Base-by-base conservation (phyloP, 768 basidiomycete genomes). In the Auricularia auricula-judae region DNA sequence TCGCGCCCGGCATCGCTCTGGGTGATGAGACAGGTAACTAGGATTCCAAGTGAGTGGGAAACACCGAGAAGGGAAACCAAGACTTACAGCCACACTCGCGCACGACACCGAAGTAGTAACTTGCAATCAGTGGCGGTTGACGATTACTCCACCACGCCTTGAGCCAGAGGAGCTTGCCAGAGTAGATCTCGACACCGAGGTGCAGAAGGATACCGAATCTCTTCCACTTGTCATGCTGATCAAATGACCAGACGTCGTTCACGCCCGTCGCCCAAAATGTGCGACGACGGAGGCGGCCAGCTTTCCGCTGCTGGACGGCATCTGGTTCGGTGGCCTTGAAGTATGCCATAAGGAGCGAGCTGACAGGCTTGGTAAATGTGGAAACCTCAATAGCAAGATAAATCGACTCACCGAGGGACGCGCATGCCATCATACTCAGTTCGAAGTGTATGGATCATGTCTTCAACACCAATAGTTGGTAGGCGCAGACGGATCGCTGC, bases 91-190 rank as follows among this genome's bases (percentile, higher is more conserved):
- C 70, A 18, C 63, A 14, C 29, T 65, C 39, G 0, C 71, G 68
- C 1, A 69, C 66, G 0, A 70, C 63, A 0, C 77, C 73, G 10
- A 80, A 34, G 63, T 77, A 81, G 64, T 76, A 81, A 0, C 65
- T 65, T 0, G 65, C 61, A 16, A 81, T 74, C 1, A 72, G 47
- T 3, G 64, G 56, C 16, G 71, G 70, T 43, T 72, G 70, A 1
- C 51, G 62, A 61, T 81, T 81, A 0, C 73, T 77, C 73, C 77
- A 78, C 79, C 80, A 82, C 0, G 79, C 70, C 33, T 72, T 72
- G 0, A 79, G 34, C 79, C 78, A 82, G 14, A 70, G 56, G 44
- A 71, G 51, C 4, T 4, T 8, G 14, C 65, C 67, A 16, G 63
- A 35, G 53, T 29, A 64, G 3, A 65, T 35, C 43, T 71, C 69